Percentiles rank a stretch among this genome's conserved stretches.
These are phyloP conservation scores for Sclerotinia spermophila DNA, from an alignment of 2,329 filamentous ascomycete genomes.

Conservation along the genomic window DNA sequence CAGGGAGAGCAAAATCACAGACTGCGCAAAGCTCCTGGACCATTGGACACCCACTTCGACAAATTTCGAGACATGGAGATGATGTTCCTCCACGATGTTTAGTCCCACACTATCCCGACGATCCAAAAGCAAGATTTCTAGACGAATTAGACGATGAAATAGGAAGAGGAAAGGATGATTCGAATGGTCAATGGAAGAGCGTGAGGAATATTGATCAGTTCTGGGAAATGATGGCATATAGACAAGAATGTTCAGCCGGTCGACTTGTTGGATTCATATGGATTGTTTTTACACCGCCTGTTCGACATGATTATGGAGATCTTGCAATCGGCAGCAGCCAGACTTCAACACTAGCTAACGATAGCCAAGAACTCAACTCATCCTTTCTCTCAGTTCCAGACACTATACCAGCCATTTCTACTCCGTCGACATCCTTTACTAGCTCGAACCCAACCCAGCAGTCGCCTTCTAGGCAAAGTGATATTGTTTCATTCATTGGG, in stretches of 20 bases:
- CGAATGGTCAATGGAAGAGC: constrained; percentile 72
- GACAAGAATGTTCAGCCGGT: constrained; percentile 93
- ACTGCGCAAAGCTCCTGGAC: constrained; percentile 48
- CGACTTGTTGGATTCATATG: constrained; percentile 92
- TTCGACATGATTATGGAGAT: constrained; percentile 17
- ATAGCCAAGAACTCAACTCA: constrained; percentile 20
- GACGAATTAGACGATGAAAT: constrained; percentile 85
- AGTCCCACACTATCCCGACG: constrained; percentile 88
- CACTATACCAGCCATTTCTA: constrained; percentile 25
- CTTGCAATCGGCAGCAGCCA: constrained; percentile 25
- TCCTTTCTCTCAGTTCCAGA: constrained; percentile 5
- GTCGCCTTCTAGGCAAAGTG: constrained; percentile 19
- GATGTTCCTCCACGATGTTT: constrained; percentile 76
- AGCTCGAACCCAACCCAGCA: constrained; percentile 22
- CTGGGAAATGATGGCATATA: constrained; percentile 97
- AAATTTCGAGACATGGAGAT: constrained; percentile 58
- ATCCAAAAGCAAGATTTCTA: constrained; percentile 87
- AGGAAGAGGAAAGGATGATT: constrained; percentile 53
- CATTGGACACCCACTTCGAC: constrained; percentile 67
- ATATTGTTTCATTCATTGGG: constrained; percentile 8
- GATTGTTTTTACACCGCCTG: constrained; percentile 63
- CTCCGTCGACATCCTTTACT: constrained; percentile 23
- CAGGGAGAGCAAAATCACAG: constrained; percentile 42
- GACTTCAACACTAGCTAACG: constrained; percentile 18
- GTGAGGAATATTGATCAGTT: constrained; percentile 84